phyloP scores from a whole-genome alignment of 768 basidiomycete genomes.

The Royoungia palumana region DNA sequence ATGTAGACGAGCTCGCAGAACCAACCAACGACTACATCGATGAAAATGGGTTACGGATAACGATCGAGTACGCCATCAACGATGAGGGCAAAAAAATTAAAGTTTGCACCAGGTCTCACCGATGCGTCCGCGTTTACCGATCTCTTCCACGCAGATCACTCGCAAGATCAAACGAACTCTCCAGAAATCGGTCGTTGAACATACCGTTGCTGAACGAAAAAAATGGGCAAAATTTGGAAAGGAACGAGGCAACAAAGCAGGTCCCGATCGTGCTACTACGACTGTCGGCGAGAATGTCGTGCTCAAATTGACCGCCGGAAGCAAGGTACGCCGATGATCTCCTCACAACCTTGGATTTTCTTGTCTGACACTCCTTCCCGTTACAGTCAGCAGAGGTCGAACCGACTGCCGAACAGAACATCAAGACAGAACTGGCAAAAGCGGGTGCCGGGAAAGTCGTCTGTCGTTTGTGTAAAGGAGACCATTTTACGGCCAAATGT shows the following conservation, averaged over 20 bases:
- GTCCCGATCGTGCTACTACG: slow-evolving; percentile 91
- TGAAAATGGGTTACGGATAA: slow-evolving; percentile 85
- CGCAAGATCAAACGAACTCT: slow-evolving; percentile 81
- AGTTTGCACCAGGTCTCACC: slow-evolving; percentile 37
- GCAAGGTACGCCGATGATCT: slow-evolving; percentile 45
- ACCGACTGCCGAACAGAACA: slow-evolving; percentile 56
- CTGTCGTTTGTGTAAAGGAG: slow-evolving; percentile 94
- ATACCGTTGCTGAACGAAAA: slow-evolving; percentile 89
- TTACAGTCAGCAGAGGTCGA: slow-evolving; percentile 63
- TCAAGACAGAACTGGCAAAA: slow-evolving; percentile 65
- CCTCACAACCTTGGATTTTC: not conserved
- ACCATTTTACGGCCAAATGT: slow-evolving; percentile 97
- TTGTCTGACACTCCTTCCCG: not conserved
- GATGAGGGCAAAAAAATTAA: slow-evolving; percentile 96
- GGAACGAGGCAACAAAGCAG: slow-evolving; percentile 82
- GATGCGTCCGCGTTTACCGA: not conserved
- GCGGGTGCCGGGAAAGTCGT: slow-evolving; percentile 84
- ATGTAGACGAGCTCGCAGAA: slow-evolving; percentile 73
- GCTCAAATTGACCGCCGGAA: slow-evolving; percentile 60
- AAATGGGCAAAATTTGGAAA: slow-evolving; percentile 92
- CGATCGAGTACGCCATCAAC: slow-evolving; percentile 76
- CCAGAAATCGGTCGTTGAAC: slow-evolving; percentile 91
- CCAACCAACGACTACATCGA: slow-evolving; percentile 65
- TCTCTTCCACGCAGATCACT: slow-evolving; percentile 58
- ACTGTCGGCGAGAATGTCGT: slow-evolving; percentile 78